Conservation (phyloP, 768 basidiomycete species). For the Rhizopogon vesiculosus region DNA sequence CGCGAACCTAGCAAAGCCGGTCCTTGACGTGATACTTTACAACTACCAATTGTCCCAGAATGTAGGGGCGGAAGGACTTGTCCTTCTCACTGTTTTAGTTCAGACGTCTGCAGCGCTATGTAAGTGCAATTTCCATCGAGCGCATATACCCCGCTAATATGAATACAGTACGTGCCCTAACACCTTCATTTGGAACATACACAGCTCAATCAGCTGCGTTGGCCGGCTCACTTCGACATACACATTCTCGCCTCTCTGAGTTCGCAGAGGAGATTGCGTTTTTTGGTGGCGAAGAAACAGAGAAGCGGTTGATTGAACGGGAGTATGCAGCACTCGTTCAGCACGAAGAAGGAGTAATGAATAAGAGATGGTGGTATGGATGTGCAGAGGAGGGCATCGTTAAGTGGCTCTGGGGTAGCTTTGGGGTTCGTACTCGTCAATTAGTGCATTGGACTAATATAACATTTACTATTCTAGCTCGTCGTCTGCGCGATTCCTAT, state of each 20-base stretch:
- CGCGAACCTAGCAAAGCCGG: constrained; percentile 89
- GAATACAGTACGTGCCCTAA: constrained; percentile 73
- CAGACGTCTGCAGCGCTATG: constrained; percentile 79
- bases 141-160: not conserved
- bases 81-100: constrained; percentile 78
- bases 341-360: constrained; percentile 79
- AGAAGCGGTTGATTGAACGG: constrained; percentile 87
- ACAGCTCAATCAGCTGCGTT: constrained; percentile 85
- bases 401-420: constrained; percentile 96
- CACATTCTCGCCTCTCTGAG: constrained; percentile 87
- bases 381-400: constrained; percentile 93
- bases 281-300: constrained; percentile 82
- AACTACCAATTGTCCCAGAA: constrained; percentile 94
- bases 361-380: constrained; percentile 83
- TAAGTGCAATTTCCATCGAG: constrained; percentile 35
- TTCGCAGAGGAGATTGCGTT: constrained; percentile 88
- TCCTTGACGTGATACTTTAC: constrained; percentile 89
- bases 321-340: constrained; percentile 81
- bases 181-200: constrained; percentile 90
- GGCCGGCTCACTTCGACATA: constrained; percentile 84
- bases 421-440: constrained; percentile 59
- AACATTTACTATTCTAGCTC: constrained; percentile 39
- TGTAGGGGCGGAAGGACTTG: constrained; percentile 89
- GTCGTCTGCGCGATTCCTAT: constrained; percentile 91
- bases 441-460: not conserved